These are phyloP conservation scores for Cyanidioschyzon merolae DNA, from an alignment of 23 red algal species.

Conservation along the genomic window DNA sequence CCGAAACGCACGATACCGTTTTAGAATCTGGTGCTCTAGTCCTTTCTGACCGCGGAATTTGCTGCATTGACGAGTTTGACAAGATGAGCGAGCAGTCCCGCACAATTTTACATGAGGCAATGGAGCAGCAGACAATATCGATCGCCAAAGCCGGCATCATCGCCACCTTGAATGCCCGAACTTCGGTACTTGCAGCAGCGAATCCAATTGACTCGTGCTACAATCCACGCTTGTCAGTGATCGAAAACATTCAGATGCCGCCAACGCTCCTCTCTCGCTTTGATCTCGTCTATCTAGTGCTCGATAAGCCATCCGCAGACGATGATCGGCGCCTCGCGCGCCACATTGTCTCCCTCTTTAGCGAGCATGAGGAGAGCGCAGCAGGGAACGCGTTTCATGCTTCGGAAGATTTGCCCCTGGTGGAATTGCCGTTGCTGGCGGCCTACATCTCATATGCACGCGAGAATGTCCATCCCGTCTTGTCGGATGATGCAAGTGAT, in stretches of 20 bases:
- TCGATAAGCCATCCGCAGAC: conserved; percentile 68
- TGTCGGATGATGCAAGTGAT: conserved; percentile 43
- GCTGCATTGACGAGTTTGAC: conserved; percentile 99
- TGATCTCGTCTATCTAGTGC: conserved; percentile 88
- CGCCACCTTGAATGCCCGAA: conserved; percentile 87
- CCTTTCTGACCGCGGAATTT: conserved; percentile 85
- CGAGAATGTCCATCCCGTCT: conserved; percentile 46
- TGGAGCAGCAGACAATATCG: conserved; percentile 99
- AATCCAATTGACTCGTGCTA: conserved; percentile 89
- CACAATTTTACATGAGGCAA: conserved; percentile 91
- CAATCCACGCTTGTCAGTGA: conserved; percentile 57
- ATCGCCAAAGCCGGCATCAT: conserved; percentile 99
- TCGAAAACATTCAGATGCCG: conserved; percentile 97
- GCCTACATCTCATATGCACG: conserved; percentile 91
- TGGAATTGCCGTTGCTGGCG: conserved; percentile 46
- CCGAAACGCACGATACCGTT: conserved; percentile 75
- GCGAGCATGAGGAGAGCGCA: conserved; percentile 26
- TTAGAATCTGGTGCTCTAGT: conserved; percentile 92
- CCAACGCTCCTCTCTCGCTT: conserved; percentile 88
- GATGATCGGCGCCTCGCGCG: conserved; percentile 66
- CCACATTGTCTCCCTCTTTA: conserved; percentile 95
- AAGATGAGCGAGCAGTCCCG: conserved; percentile 96
- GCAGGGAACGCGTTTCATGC: background rate
- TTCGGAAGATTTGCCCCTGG: conserved; percentile 17
- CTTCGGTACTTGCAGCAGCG: conserved; percentile 84